These are phyloP conservation scores for Meyerozyma elateridarum DNA, from an alignment of 1,139 yeast species.

Conservation along the genomic window DNA sequence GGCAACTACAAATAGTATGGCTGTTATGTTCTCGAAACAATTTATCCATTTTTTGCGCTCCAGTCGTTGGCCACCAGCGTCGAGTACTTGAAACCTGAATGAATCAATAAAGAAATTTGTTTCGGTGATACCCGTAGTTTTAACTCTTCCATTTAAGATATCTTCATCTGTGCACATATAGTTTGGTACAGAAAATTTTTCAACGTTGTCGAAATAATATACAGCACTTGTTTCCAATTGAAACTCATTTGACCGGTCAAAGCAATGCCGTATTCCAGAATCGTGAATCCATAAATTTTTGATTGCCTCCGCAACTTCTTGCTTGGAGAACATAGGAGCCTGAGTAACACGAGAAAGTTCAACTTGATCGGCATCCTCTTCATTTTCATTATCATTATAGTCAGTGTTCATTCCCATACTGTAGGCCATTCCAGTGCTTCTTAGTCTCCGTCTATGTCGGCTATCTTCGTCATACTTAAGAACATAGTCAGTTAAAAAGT, in stretches of 20 bases:
- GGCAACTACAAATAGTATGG: slow-evolving; percentile 87
- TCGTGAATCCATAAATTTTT: slow-evolving; percentile 63
- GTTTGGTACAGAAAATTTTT: slow-evolving; percentile 55
- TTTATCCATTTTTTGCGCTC: slow-evolving; percentile 96
- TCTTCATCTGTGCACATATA: slow-evolving; percentile 78
- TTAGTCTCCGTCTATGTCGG: slow-evolving; percentile 43
- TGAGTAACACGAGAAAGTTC: slow-evolving; percentile 12
- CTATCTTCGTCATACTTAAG: slow-evolving; percentile 55
- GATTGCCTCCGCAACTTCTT: slow-evolving; percentile 65
- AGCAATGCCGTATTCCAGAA: slow-evolving; percentile 60
- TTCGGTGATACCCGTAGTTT: slow-evolving; percentile 94
- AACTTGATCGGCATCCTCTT: slow-evolving; percentile 13
- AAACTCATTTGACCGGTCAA: slow-evolving; percentile 63
- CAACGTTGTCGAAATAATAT: slow-evolving; percentile 70
- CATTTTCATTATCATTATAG: slow-evolving; percentile 4
- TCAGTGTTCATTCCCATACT: slow-evolving; percentile 11
- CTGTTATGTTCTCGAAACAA: slow-evolving; percentile 88
- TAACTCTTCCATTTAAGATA: slow-evolving; percentile 83
- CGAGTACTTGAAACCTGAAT: slow-evolving; percentile 70
- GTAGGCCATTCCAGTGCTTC: slow-evolving; percentile 52
- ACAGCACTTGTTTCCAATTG: slow-evolving; percentile 79
- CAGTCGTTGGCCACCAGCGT: slow-evolving; percentile 96
- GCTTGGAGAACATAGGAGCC: slow-evolving; percentile 14
- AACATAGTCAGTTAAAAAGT: slow-evolving; percentile 61
- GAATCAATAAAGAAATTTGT: slow-evolving; percentile 70